Evolutionary conservation across 2,329 filamentous ascomycete species (phyloP).

Genomic region (Gliomastix tumulicola): DNA sequence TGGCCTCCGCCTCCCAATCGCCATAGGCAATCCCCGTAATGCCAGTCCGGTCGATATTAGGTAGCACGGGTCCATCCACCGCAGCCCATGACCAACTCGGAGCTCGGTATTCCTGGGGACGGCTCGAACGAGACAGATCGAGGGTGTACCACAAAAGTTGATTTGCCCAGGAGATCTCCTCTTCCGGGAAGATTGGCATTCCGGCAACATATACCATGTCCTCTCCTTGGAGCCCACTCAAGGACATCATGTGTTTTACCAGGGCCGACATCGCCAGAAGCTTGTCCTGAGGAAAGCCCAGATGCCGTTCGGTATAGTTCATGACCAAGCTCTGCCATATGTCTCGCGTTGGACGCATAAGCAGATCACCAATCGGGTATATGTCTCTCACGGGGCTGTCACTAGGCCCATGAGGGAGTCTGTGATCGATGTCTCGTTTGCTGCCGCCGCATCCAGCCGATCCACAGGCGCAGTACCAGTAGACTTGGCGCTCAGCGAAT

Average conservation of each 20-base stretch:
- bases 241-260: background rate
- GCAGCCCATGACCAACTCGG: background rate
- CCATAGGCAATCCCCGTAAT: too few species aligned
- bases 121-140: too few species aligned
- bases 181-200: too few species aligned
- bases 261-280: background rate
- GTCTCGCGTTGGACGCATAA: background rate
- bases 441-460: slow-evolving; percentile 3
- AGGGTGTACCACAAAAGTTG: too few species aligned
- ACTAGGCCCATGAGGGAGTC: too few species aligned
- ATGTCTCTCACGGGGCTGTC: background rate
- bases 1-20: too few species aligned
- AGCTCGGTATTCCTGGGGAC: background rate
- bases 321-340: background rate
- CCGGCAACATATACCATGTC: background rate
- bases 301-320: background rate
- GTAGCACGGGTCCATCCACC: background rate
- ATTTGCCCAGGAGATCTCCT: too few species aligned
- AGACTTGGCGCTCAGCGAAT: slow-evolving; percentile 1
- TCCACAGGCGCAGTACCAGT: slow-evolving; percentile 3
- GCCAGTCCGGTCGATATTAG: too few species aligned
- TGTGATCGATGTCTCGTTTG: background rate
- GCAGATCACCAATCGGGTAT: background rate
- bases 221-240: background rate
- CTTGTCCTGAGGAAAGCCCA: background rate